These are phyloP conservation scores for Xerocomellus intermedius DNA, from an alignment of 768 basidiomycete species.

Conservation along the genomic window DNA sequence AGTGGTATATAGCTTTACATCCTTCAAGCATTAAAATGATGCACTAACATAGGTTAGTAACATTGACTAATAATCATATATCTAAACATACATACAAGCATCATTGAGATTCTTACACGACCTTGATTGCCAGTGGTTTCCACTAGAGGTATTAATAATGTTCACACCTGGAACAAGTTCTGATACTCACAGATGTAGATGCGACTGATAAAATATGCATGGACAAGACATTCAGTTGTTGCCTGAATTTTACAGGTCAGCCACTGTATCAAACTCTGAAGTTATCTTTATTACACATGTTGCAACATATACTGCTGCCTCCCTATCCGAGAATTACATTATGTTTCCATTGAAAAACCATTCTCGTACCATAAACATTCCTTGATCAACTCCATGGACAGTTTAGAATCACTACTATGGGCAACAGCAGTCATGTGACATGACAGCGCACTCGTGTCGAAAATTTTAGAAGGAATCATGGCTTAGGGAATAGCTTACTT, in stretches of 20 bases:
- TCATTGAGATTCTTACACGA: neutral
- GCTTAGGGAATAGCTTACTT: neutral
- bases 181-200: constrained; percentile 22
- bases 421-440: constrained; percentile 4
- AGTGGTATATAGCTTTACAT: constrained; percentile 5
- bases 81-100: constrained; percentile 23
- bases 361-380: constrained; percentile 6
- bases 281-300: constrained; percentile 13
- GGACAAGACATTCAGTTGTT: constrained; percentile 22
- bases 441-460: constrained; percentile 7
- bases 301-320: constrained; percentile 9
- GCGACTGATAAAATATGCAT: constrained; percentile 22
- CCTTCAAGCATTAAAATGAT: constrained; percentile 20
- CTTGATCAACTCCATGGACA: neutral
- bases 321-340: constrained; percentile 4
- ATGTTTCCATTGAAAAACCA: neutral
- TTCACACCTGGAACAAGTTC: neutral
- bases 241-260: constrained; percentile 14
- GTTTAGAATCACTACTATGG: neutral
- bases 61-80: neutral
- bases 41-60: constrained; percentile 9
- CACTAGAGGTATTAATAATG: constrained; percentile 7
- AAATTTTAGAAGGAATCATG: neutral
- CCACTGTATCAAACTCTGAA: neutral
- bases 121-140: neutral